Percentiles rank a stretch among this genome's conserved stretches.
These are phyloP conservation scores for Fusarium ramigenum DNA, from an alignment of 2,329 filamentous ascomycete species.

Conservation along the genomic window DNA sequence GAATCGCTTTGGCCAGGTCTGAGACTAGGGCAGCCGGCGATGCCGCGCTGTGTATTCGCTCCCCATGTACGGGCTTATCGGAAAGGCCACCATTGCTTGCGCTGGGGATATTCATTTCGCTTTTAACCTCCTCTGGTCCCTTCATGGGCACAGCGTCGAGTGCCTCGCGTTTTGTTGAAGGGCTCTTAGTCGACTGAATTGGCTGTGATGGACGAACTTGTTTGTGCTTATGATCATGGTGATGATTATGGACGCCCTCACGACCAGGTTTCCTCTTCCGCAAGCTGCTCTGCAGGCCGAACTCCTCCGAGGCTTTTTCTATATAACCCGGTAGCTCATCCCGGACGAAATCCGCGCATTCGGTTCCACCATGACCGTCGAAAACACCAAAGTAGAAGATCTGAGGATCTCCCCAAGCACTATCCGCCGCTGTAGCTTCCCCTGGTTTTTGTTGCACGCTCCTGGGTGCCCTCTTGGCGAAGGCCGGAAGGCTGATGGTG, in stretches of 20 bases:
- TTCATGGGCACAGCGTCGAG: slow-evolving; percentile 58
- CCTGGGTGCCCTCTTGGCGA: slow-evolving; percentile 83
- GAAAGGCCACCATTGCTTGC: slow-evolving; percentile 46
- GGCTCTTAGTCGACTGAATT: slow-evolving; percentile 17
- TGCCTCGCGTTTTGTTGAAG: slow-evolving; percentile 39
- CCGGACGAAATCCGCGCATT: slow-evolving; percentile 87
- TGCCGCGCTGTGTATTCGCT: slow-evolving; percentile 50
- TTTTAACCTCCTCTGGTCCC: slow-evolving; percentile 56
- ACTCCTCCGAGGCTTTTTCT: slow-evolving; percentile 79
- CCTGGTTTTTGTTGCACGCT: slow-evolving; percentile 62
- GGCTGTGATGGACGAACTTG: slow-evolving; percentile 11
- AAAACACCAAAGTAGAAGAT: slow-evolving; percentile 98
- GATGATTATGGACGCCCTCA: slow-evolving; percentile 32
- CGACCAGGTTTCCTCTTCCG: slow-evolving; percentile 54
- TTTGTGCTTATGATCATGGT: slow-evolving; percentile 35
- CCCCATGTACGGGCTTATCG: slow-evolving; percentile 50
- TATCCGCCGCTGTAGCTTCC: slow-evolving; percentile 76
- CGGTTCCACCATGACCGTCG: slow-evolving; percentile 90
- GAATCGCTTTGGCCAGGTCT: slow-evolving; percentile 68
- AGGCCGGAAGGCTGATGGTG: slow-evolving; percentile 91
- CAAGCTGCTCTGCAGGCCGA: slow-evolving; percentile 82
- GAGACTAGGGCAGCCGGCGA: slow-evolving; percentile 61
- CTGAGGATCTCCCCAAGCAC: slow-evolving; percentile 87
- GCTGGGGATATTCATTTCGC: slow-evolving; percentile 49
- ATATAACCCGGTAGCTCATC: slow-evolving; percentile 90